Conservation (phyloP, 306 rosid genomes). For the Prunus mongolica region DNA sequence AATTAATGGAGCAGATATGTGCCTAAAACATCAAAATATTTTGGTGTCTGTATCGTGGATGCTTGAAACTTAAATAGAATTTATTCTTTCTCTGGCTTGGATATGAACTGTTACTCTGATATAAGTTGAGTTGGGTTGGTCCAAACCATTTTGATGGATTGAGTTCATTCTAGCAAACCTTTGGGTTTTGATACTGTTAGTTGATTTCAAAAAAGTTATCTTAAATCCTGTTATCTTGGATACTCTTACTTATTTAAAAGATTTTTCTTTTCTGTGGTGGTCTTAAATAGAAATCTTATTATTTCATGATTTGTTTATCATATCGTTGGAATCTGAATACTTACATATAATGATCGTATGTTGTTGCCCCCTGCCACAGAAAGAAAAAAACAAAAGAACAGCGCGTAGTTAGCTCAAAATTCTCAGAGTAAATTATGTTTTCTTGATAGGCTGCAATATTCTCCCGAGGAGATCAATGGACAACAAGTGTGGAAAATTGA, state of each 20-base stretch:
- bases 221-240: background rate
- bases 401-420: background rate
- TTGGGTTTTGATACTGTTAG: background rate
- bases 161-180: background rate
- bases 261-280: background rate
- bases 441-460: constrained; percentile 71
- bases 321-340: background rate
- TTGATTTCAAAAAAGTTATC: background rate
- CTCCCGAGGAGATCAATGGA: constrained; percentile 65
- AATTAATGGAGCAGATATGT: background rate
- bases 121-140: background rate
- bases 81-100: background rate
- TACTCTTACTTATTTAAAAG: too few species aligned
- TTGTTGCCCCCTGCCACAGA: background rate
- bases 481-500: constrained; percentile 67
- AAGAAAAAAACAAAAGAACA: background rate
- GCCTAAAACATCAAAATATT: background rate
- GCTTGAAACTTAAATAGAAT: background rate
- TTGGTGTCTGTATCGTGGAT: background rate
- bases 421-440: constrained; percentile 5
- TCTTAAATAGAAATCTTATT: background rate
- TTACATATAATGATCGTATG: background rate
- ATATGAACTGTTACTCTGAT: constrained; percentile 5
- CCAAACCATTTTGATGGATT: background rate
- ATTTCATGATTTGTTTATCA: background rate